These are phyloP conservation scores for Thermomyces lanuginosus DNA, from an alignment of 2,329 filamentous ascomycete genomes.

Conservation along the genomic window DNA sequence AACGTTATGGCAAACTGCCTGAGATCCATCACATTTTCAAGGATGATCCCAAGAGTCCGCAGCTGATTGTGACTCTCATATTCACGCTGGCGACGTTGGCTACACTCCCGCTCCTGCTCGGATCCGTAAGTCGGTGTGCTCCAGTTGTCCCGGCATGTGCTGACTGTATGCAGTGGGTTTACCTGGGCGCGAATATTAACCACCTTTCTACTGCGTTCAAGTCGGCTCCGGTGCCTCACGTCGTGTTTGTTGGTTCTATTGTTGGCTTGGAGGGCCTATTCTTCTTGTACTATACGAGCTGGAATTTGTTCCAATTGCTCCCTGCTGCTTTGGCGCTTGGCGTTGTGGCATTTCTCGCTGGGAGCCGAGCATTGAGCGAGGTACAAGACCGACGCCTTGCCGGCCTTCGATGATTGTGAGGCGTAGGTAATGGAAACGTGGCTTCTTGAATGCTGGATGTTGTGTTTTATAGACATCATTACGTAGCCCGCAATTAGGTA, in stretches of 20 bases:
- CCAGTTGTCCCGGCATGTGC: constrained; percentile 1
- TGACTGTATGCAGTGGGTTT: constrained; percentile 47
- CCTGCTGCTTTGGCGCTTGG: constrained; percentile 55
- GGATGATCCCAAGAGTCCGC: constrained; percentile 61
- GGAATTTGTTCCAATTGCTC: constrained; percentile 82
- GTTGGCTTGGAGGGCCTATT: constrained; percentile 80
- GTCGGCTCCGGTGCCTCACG: constrained; percentile 63
- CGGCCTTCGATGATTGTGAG: constrained; percentile 41
- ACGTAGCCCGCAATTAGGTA: too few species aligned
- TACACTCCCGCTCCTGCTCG: constrained; percentile 56
- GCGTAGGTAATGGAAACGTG: too few species aligned
- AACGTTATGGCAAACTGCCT: constrained; percentile 67
- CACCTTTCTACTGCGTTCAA: constrained; percentile 62
- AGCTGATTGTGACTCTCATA: constrained; percentile 58
- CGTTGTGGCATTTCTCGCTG: constrained; percentile 63
- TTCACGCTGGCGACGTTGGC: constrained; percentile 60
- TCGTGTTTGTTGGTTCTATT: constrained; percentile 72
- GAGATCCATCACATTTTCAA: constrained; percentile 90
- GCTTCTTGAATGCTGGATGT: too few species aligned
- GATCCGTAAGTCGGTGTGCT: constrained; percentile 41
- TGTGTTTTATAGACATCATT: neutral
- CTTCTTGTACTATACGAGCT: constrained; percentile 81
- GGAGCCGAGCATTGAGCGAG: constrained; percentile 77
- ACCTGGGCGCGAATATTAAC: constrained; percentile 65
- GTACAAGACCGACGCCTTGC: constrained; percentile 76